These are phyloP conservation scores for Rubia balearica DNA, from an alignment of 305 asterid species.

Conservation along the genomic window DNA sequence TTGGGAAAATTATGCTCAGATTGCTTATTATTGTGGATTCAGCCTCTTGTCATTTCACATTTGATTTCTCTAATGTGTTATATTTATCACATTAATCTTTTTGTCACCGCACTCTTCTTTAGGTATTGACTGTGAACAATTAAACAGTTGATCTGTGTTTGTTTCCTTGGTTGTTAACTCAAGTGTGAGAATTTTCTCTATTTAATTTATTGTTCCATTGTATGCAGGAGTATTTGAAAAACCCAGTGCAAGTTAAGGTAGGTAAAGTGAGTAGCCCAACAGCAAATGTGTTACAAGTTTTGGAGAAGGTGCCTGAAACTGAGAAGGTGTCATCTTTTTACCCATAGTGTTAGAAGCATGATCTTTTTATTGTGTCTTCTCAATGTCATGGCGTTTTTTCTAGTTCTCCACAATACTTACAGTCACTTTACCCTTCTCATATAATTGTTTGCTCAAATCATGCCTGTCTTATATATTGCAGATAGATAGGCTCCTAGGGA, in stretches of 20 bases:
- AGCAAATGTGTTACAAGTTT: slow-evolving; percentile 63
- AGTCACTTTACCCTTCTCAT: slow-evolving; percentile 1
- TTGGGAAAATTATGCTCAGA: no score
- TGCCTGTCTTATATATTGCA: slow-evolving; percentile 30
- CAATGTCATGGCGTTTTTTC: not conserved
- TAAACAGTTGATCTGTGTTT: not conserved
- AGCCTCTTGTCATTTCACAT: no score
- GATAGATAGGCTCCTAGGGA: slow-evolving; percentile 75
- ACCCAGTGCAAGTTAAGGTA: slow-evolving; percentile 79
- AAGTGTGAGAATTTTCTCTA: not conserved
- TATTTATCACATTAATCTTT: no score
- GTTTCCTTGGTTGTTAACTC: not conserved
- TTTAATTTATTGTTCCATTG: slow-evolving; percentile 1
- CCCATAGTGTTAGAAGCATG: not conserved
- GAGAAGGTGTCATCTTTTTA: slow-evolving; percentile 50
- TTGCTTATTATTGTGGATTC: no score
- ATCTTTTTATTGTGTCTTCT: not conserved
- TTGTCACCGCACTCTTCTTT: no score
- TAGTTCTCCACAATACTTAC: slow-evolving; percentile 3
- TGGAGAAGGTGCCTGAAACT: slow-evolving; percentile 79
- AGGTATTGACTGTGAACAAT: no score
- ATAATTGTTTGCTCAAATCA: not conserved
- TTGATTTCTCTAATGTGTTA: no score
- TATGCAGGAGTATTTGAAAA: slow-evolving; percentile 65
- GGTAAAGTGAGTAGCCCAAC: slow-evolving; percentile 95